Conservation (phyloP, 2,329 filamentous ascomycete species). For the Coniochaeta prunicola region DNA sequence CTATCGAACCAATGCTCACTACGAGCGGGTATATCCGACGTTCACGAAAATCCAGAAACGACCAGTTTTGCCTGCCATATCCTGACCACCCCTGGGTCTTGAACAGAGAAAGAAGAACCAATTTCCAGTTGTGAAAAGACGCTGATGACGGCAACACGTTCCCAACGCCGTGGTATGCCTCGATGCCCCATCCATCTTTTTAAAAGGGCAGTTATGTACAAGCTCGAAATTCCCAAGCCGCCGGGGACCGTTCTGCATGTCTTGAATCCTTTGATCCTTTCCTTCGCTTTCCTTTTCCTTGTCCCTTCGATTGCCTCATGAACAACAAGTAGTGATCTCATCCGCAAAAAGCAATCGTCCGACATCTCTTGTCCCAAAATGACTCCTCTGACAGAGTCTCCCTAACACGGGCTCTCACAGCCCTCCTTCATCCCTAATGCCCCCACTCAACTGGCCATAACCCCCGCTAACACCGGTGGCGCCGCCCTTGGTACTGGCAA, state of each 20-base stretch:
- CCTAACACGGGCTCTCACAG: not conserved
- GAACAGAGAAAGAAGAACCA: too few species aligned
- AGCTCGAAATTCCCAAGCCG: too few species aligned
- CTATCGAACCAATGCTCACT: not conserved
- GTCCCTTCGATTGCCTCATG: too few species aligned
- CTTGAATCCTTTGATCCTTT: too few species aligned
- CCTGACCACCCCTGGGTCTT: not conserved
- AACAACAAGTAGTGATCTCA: too few species aligned
- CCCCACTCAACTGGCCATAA: not conserved
- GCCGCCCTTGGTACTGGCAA: conserved; percentile 10
- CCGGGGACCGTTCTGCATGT: too few species aligned
- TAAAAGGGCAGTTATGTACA: not conserved
- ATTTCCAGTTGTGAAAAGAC: not conserved
- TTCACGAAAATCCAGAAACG: not conserved
- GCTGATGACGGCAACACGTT: not conserved
- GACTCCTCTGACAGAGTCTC: too few species aligned
- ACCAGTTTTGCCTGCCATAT: not conserved
- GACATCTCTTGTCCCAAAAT: too few species aligned
- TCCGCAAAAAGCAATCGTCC: too few species aligned
- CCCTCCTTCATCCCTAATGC: not conserved
- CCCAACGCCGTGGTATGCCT: not conserved
- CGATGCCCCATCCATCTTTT: too few species aligned
- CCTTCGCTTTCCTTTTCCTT: not conserved
- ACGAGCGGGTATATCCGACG: not conserved
- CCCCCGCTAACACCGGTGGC: conserved; percentile 4